Conservation (phyloP, 495 filamentous ascomycete genomes). For the Aspergillus campestris region DNA sequence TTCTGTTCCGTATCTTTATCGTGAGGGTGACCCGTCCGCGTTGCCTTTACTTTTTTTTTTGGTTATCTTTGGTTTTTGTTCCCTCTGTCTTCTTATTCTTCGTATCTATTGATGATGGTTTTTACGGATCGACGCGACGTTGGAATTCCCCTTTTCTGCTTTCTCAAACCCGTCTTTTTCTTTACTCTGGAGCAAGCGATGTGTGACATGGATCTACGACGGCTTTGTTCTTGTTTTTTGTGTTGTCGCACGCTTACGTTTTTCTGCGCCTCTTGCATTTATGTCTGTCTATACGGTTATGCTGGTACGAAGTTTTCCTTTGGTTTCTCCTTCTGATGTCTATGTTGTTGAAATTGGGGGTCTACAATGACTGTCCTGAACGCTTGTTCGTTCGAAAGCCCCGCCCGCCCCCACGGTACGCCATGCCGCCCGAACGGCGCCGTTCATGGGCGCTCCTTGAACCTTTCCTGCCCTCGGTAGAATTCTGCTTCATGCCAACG, state of each 20-base stretch:
- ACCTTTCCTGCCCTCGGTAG: too few relatives aligned
- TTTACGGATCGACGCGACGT: slow-evolving; percentile 28
- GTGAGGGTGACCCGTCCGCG: too few relatives aligned
- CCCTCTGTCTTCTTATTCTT: slow-evolving; percentile 17
- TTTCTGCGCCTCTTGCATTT: slow-evolving; percentile 6
- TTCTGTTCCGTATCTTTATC: slow-evolving; percentile 1
- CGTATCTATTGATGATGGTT: slow-evolving; percentile 16
- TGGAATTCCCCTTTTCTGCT: slow-evolving; percentile 9
- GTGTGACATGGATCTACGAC: slow-evolving; percentile 20
- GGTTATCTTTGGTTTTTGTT: slow-evolving; percentile 6
- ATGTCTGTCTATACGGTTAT: slow-evolving; percentile 34
- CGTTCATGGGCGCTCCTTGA: too few relatives aligned
- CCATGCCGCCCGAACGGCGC: too few relatives aligned
- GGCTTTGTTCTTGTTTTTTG: slow-evolving; percentile 6
- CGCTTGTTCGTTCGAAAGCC: slow-evolving; percentile 5
- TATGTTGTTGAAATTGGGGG: slow-evolving; percentile 3
- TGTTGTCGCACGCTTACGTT: background rate
- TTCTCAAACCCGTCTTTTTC: slow-evolving; percentile 6
- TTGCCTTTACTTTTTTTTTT: background rate
- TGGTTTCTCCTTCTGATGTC: slow-evolving; percentile 3
- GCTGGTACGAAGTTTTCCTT: slow-evolving; percentile 26
- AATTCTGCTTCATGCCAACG: too few relatives aligned
- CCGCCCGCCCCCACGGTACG: too few relatives aligned
- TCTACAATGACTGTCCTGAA: slow-evolving; percentile 2
- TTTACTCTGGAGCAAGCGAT: slow-evolving; percentile 33